These are phyloP conservation scores for Spatholobus suberectus DNA, from an alignment of 306 rosid species.

Conservation along the genomic window DNA sequence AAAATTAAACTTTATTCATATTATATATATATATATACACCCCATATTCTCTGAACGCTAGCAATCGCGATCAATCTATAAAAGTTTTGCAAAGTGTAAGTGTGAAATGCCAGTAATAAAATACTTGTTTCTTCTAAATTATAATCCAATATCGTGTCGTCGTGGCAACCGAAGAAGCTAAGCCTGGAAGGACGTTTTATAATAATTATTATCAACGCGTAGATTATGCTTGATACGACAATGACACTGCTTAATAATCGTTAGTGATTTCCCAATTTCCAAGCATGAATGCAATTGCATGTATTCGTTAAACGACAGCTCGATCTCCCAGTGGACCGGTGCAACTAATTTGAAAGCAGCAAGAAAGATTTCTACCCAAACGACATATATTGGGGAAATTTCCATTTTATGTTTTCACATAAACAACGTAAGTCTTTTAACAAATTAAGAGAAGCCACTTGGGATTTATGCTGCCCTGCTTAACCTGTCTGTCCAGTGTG, in stretches of 20 bases:
- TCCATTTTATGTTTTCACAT: not conserved
- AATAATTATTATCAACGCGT: conserved; percentile 24
- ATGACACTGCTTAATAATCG: not conserved
- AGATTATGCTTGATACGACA: not conserved
- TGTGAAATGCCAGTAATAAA: not conserved
- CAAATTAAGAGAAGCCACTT: not conserved
- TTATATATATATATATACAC: too few species aligned
- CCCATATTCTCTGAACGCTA: not conserved
- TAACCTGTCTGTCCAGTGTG: not conserved
- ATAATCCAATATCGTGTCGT: conserved; percentile 24
- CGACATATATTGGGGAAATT: not conserved
- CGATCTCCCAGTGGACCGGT: not conserved
- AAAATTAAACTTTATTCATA: too few species aligned
- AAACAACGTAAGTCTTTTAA: not conserved
- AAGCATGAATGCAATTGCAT: conserved; percentile 6
- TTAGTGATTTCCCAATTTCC: not conserved
- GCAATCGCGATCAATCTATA: not conserved
- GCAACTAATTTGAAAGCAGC: not conserved
- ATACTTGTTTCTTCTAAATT: not conserved
- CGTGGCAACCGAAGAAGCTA: conserved; percentile 36
- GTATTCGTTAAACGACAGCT: not conserved
- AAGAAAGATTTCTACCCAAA: not conserved
- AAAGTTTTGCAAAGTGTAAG: not conserved
- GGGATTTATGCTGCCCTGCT: not conserved
- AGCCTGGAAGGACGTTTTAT: conserved; percentile 11